Conservation (phyloP, 306 rosid species). For the Pueraria montana region DNA sequence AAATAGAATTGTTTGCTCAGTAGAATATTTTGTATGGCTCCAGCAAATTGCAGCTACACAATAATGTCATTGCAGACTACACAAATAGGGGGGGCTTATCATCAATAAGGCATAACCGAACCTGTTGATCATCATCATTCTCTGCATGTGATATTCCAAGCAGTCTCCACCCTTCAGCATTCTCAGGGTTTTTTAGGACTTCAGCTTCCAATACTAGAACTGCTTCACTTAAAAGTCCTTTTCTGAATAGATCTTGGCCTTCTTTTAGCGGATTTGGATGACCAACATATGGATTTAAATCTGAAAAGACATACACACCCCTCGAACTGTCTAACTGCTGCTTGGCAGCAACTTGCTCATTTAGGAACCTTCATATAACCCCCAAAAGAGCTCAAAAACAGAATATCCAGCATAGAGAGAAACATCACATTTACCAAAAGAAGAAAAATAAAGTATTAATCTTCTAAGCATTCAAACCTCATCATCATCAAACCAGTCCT, state of each 20-base stretch:
- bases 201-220: conserved; percentile 99
- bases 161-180: conserved; percentile 98
- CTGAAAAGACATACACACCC: conserved; percentile 93
- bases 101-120: conserved; percentile 60
- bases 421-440: too few species aligned
- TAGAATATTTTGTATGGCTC: too few species aligned
- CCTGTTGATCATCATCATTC: conserved; percentile 99
- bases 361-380: conserved; percentile 67
- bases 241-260: conserved; percentile 97
- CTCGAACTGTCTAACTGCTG: conserved; percentile 74
- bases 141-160: conserved; percentile 99
- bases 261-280: conserved; percentile 94
- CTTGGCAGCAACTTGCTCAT: conserved; percentile 80
- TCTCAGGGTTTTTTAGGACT: conserved; percentile 94
- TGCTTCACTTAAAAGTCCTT: conserved; percentile 98
- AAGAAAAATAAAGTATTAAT: too few species aligned
- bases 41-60: too few species aligned
- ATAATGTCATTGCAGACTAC: too few species aligned
- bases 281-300: conserved; percentile 98
- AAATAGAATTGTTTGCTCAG: too few species aligned
- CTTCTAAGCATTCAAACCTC: too few species aligned
- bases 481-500: too few species aligned
- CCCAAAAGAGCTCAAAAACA: conserved; percentile 46
- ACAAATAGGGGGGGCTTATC: conserved; percentile 30
- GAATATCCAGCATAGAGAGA: too few species aligned